A percentile compares a stretch with the other conserved stretches of the same genome.
Conservation (phyloP, 2,329 filamentous ascomycete species). For the Sporothrix pallida region DNA sequence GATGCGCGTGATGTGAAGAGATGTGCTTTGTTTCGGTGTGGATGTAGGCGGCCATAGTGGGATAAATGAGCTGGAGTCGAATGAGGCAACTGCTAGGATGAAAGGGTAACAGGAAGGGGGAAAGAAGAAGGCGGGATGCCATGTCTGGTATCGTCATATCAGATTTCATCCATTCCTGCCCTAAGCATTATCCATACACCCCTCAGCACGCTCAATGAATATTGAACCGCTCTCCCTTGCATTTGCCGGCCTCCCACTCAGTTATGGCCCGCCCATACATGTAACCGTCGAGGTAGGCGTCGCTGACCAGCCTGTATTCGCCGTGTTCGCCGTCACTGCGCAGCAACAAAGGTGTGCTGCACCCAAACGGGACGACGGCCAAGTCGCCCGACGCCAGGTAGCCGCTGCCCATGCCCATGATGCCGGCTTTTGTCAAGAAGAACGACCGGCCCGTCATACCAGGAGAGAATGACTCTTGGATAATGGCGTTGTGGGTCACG, state of each 20-base stretch:
- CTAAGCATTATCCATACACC: too few relatives aligned
- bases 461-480: slow-evolving; percentile 2
- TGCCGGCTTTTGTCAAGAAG: slow-evolving; percentile 6
- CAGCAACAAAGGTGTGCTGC: not conserved
- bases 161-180: too few relatives aligned
- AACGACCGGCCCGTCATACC: slow-evolving; percentile 27
- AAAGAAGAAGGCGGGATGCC: too few relatives aligned
- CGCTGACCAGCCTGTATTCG: slow-evolving; percentile 21
- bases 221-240: not conserved
- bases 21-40: too few relatives aligned
- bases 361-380: slow-evolving; percentile 22
- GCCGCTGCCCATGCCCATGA: slow-evolving; percentile 30
- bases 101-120: too few relatives aligned
- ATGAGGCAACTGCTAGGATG: too few relatives aligned
- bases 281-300: slow-evolving; percentile 13
- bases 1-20: too few relatives aligned
- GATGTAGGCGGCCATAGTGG: too few relatives aligned
- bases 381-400: not conserved
- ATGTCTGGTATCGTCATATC: too few relatives aligned
- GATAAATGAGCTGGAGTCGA: too few relatives aligned
- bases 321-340: not conserved
- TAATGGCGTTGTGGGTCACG: not conserved
- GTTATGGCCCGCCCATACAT: slow-evolving; percentile 6
- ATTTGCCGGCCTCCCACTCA: not conserved
- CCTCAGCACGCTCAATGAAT: not conserved